Percentiles rank a stretch among this genome's conserved stretches.
phyloP scores from a whole-genome alignment of 1,284 basidiomycete genomes.

The Leccinum solheimii region DNA sequence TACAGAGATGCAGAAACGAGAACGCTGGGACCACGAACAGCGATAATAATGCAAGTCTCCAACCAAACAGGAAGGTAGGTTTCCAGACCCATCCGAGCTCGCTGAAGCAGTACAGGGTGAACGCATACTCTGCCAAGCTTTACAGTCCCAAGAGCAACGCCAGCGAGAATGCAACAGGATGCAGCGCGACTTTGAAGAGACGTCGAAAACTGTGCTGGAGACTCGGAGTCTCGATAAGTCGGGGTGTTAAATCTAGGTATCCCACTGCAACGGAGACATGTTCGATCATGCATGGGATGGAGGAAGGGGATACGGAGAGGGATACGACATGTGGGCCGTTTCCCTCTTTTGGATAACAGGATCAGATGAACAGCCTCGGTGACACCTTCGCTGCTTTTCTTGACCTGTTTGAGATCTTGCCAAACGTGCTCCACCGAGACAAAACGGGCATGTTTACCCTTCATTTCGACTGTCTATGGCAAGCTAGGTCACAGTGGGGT shows the following conservation, averaged over 20 bases:
- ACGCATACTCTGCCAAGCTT: constrained; percentile 9
- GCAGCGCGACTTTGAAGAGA: background rate
- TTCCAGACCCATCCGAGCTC: constrained; percentile 13
- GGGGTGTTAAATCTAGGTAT: background rate
- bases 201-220: background rate
- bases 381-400: background rate
- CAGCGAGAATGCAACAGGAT: constrained; percentile 2
- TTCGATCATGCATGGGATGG: background rate
- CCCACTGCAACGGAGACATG: background rate
- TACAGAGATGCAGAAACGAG: constrained; percentile 8
- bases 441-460: too few species aligned
- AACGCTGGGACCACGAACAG: constrained; percentile 17
- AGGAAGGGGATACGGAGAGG: background rate
- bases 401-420: background rate
- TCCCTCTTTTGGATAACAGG: background rate
- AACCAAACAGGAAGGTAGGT: constrained; percentile 20
- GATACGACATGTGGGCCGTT: background rate
- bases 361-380: background rate
- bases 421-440: background rate
- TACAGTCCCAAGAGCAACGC: constrained; percentile 14
- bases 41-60: constrained; percentile 19
- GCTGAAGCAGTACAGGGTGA: constrained; percentile 11
- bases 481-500: too few species aligned
- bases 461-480: too few species aligned
- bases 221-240: background rate